These are phyloP conservation scores for Graphiopsis chlorocephala DNA, from an alignment of 2,329 filamentous ascomycete species.

Conservation along the genomic window DNA sequence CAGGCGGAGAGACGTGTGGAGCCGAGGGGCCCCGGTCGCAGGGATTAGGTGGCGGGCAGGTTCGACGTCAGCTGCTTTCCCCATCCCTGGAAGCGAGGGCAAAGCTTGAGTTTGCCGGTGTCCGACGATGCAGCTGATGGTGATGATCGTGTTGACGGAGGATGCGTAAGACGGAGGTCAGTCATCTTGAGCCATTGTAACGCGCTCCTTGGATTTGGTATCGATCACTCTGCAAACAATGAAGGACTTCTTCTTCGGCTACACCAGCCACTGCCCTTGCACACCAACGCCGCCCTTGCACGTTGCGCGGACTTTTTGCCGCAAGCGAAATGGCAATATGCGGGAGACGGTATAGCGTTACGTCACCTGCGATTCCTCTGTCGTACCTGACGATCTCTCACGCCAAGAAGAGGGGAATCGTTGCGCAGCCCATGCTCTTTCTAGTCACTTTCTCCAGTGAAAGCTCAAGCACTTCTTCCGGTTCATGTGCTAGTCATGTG, in stretches of 20 bases:
- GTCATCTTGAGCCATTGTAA: background rate
- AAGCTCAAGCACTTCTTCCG: conserved; percentile 8
- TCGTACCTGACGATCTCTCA: conserved; percentile 7
- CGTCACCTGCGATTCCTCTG: background rate
- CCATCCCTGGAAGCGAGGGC: background rate
- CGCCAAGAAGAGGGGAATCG: conserved; percentile 6
- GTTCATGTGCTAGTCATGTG: background rate
- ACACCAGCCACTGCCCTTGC: no score
- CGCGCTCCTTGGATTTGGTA: background rate
- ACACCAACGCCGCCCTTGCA: no score
- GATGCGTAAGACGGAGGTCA: background rate
- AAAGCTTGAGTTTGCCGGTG: background rate
- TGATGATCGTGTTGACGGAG: background rate
- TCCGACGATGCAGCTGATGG: background rate
- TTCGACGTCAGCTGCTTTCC: conserved; percentile 10
- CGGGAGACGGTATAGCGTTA: conserved; percentile 3
- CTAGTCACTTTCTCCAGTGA: background rate
- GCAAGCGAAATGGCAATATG: conserved; percentile 2
- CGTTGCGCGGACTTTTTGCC: background rate
- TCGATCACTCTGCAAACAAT: background rate
- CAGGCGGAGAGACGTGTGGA: background rate
- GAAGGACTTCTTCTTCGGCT: background rate
- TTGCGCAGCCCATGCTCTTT: conserved; percentile 4
- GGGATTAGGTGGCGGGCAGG: background rate
- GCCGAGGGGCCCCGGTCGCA: background rate